Conservation (phyloP, 2,329 filamentous ascomycete genomes). For the Penicillium rolfsii region DNA sequence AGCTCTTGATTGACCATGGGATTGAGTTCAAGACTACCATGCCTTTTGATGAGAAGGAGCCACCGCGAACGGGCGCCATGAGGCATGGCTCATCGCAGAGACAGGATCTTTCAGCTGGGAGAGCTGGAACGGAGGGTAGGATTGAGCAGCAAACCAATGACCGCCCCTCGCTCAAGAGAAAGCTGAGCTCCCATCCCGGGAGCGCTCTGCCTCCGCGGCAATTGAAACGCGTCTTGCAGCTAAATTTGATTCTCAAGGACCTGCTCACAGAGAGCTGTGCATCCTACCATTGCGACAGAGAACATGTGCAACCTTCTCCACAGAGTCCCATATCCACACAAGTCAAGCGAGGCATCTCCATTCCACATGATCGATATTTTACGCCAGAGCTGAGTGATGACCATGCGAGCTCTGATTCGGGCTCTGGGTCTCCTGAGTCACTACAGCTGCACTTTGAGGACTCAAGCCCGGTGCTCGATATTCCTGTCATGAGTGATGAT, state of each 20-base stretch:
- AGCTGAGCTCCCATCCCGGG: background rate
- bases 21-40: slow-evolving; percentile 72
- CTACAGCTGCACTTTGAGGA: background rate
- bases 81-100: background rate
- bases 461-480: background rate
- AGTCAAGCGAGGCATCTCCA: background rate
- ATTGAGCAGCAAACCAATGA: background rate
- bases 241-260: slow-evolving; percentile 5
- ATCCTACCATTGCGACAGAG: background rate
- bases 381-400: background rate
- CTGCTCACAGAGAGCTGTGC: background rate
- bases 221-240: slow-evolving; percentile 3
- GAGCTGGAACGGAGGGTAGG: background rate
- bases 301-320: background rate
- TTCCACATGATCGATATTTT: background rate
- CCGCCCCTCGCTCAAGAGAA: background rate
- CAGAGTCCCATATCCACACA: background rate
- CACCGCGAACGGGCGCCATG: background rate
- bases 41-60: slow-evolving; percentile 62
- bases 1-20: slow-evolving; percentile 68
- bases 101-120: background rate
- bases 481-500: background rate
- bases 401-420: background rate
- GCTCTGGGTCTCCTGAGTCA: slow-evolving; percentile 1
- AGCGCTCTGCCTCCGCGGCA: background rate